Conservation (phyloP, 208 protist species). For the Crithidia acanthocephali region DNA sequence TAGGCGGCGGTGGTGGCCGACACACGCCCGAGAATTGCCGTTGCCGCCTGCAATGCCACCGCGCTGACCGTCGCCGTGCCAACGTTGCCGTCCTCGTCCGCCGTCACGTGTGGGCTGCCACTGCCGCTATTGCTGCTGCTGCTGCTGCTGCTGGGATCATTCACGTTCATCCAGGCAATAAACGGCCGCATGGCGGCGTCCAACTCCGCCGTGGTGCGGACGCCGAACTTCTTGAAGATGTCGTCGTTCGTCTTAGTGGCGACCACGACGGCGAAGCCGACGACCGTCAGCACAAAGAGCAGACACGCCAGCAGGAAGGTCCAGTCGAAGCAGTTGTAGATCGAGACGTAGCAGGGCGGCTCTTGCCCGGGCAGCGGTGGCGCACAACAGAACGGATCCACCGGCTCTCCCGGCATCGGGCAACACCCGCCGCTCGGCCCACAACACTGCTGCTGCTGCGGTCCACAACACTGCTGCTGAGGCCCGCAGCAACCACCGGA, state of each 20-base stretch:
- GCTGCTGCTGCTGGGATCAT: constrained; percentile 2
- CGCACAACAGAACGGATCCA: constrained; percentile 68
- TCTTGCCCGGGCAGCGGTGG: constrained; percentile 32
- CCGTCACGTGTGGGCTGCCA: too few species aligned
- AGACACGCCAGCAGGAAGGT: constrained; percentile 65
- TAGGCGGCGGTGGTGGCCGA: too few species aligned
- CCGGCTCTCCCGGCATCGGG: constrained; percentile 43
- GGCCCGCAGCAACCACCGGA: constrained; percentile 15
- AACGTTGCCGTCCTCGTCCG: too few species aligned
- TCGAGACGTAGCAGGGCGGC: constrained; percentile 41
- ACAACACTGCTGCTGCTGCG: constrained; percentile 5
- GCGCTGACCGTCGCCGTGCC: too few species aligned
- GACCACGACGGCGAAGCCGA: constrained; percentile 60
- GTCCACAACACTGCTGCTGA: constrained; percentile 7
- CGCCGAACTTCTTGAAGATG: constrained; percentile 58
- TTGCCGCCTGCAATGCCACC: too few species aligned
- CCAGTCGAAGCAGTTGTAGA: constrained; percentile 69
- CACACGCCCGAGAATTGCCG: too few species aligned
- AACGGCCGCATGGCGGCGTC: constrained; percentile 41
- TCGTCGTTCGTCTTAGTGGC: constrained; percentile 49
- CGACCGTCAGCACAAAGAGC: constrained; percentile 49
- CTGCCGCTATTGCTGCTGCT: neutral
- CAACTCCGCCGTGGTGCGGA: constrained; percentile 36
- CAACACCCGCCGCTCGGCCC: constrained; percentile 26
- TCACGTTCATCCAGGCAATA: constrained; percentile 33